Percentiles rank a stretch among this genome's conserved stretches.
Evolutionary conservation across 2,329 filamentous ascomycete genomes (phyloP).

Genomic region (Cladosporium cucumerinum): DNA sequence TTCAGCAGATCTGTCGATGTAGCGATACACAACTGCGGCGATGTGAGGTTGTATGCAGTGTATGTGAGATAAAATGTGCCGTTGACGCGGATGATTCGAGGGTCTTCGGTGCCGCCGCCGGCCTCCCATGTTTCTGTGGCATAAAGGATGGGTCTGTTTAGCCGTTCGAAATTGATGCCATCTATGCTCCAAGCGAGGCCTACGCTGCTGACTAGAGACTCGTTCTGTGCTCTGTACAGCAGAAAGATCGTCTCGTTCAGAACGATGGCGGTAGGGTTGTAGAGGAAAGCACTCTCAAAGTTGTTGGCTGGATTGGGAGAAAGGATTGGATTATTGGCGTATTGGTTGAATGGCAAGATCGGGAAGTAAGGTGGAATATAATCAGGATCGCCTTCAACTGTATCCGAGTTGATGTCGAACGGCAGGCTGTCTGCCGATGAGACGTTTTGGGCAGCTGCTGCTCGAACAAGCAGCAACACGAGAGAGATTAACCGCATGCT

Average conservation of each 20-base stretch:
- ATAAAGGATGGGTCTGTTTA: conserved; percentile 33
- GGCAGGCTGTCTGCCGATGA: conserved; percentile 7
- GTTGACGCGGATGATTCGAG: conserved; percentile 36
- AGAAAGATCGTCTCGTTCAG: conserved; percentile 34
- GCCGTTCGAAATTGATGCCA: conserved; percentile 36
- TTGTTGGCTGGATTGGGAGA: conserved; percentile 23
- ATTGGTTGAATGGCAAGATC: conserved; percentile 30
- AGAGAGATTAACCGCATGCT: neutral
- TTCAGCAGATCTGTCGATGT: conserved; percentile 37
- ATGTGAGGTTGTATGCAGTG: conserved; percentile 34
- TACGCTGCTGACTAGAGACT: conserved; percentile 32
- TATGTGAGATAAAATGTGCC: conserved; percentile 41
- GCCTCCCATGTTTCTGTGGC: conserved; percentile 36
- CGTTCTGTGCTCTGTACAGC: conserved; percentile 39
- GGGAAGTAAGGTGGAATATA: conserved; percentile 30
- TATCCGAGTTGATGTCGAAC: conserved; percentile 17
- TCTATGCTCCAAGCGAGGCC: conserved; percentile 39
- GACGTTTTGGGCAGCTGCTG: neutral
- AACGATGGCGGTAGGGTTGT: conserved; percentile 33
- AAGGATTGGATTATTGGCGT: conserved; percentile 27
- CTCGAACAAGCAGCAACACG: neutral
- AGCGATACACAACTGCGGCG: conserved; percentile 36
- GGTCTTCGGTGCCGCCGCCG: conserved; percentile 37
- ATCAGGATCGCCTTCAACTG: conserved; percentile 26
- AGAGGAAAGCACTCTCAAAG: conserved; percentile 32